Base-by-base conservation (phyloP, 495 filamentous ascomycete species). In the Penicillium coffeae region DNA sequence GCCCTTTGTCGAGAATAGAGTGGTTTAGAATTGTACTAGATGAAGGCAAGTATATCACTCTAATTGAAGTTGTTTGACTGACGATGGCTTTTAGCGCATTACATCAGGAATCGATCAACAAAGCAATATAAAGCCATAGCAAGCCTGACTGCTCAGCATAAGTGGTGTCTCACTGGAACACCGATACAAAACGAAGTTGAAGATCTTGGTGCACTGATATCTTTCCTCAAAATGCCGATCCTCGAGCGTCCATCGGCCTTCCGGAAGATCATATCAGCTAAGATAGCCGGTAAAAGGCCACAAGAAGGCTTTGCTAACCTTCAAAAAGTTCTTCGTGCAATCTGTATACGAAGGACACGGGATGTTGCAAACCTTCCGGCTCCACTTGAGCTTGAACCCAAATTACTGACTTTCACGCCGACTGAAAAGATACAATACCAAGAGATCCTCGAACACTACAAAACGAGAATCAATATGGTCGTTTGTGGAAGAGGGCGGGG, bases 121-220 rank as follows among this genome's bases (percentile, higher is more conserved):
- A 45, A 45, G n/a, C 42, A 45, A 32, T 45, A n/a, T 21, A 27
- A 36, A n/a, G 42, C 42, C 5, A 32, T 45, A 9, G 36, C 30
- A 18, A 36, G 10, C 14, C 15, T 45, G 9, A 34, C 42, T 2
- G 25, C 42, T 8, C 42, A 45, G 18, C 15, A 45, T 10, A 19
- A 32, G n/a, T 45, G 42, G 42, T 45, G 42, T 20, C 42, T 45
- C 18, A 45, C 42, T 5, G 42, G 42, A 9, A 45, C 42, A 8
- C 42, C 42, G 8, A 45, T 45, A 16, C 42, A 45, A 18, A 45
- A 45, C 27, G 30, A 45, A 8, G 36, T 45, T 19, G 42, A 45
- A 14, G 42, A 45, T 35, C 18, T 45, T 6, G 42, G 42, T 20
- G 42, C 42, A 13, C 18, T 45, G 1, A 33, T 45, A 1, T 27